Base-by-base conservation (phyloP, 768 basidiomycete genomes). In the Kwoniella newhampshirensis region DNA sequence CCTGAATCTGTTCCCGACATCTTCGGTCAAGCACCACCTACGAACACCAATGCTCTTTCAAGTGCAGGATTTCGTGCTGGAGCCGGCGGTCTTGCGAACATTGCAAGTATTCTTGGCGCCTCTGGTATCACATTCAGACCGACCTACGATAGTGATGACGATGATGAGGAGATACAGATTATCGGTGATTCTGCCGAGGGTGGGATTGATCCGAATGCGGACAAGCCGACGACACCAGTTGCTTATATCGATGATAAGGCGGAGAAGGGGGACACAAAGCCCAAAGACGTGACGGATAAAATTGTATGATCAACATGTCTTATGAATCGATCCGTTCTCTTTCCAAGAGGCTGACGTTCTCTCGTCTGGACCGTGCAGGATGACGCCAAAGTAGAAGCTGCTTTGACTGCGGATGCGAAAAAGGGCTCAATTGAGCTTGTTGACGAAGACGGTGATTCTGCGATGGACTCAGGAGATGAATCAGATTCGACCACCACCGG, bases 1-100 rank as follows among this genome's bases (percentile, higher is more conserved):
- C 92, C 93, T 11, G 81, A 79, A 21, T 75, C 81, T 18, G 80
- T 87, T 6, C 90, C 91, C 3, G 85, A 88, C 65, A 81, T 96
- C 50, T 76, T 78, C 59, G 65, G 59, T 23, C 61, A 60, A n/a
- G 18, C 45, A 15, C 40, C 44, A 2, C 30, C 53, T 11, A 60
- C 60, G 21, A 61, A 52, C 26, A 20, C 35, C 20, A 41, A 36
- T 20, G 64, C 55, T 35, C 42, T 54, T 2, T 69, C 77, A 20
- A 63, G 71, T 28, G 45, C 61, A 11, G 67, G 72, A 57, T 78
- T 62, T 62, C 79, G 81, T n/a, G 62, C 68, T 65, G 63, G 73
- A 69, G 63, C 49, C 47, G 77, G 53, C 75, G 80, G 51, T 71
- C 82, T 62, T 75, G 81, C 41, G 79, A 80, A 50, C 79, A 67